A percentile compares a stretch with the other conserved stretches of the same genome.
These are phyloP conservation scores for Fusarium drepaniforme DNA, from an alignment of 2,329 filamentous ascomycete species.

Conservation along the genomic window DNA sequence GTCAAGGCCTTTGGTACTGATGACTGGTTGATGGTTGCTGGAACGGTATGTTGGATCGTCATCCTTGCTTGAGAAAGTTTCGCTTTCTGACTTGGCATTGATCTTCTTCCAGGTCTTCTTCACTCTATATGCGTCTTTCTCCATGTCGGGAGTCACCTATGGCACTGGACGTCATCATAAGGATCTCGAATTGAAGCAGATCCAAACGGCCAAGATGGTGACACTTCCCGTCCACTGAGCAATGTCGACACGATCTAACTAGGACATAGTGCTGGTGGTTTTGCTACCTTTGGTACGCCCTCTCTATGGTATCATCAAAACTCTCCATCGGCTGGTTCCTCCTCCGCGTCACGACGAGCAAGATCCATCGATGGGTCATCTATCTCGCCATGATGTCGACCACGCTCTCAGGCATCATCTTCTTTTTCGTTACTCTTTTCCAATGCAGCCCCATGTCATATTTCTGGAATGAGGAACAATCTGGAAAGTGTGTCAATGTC, in stretches of 20 bases:
- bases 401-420: constrained; percentile 43
- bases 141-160: constrained; percentile 45
- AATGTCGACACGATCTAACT: background rate
- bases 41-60: constrained; percentile 40
- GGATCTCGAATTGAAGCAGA: constrained; percentile 42
- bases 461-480: constrained; percentile 45
- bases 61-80: background rate
- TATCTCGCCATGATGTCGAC: constrained; percentile 46
- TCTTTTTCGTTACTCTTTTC: constrained; percentile 48
- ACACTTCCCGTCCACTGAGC: background rate
- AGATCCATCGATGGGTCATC: constrained; percentile 39
- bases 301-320: constrained; percentile 47
- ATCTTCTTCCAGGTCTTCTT: constrained; percentile 43
- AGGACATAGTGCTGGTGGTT: constrained; percentile 43
- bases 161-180: constrained; percentile 52
- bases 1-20: constrained; percentile 51
- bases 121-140: constrained; percentile 26
- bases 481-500: constrained; percentile 44
- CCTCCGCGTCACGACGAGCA: constrained; percentile 45
- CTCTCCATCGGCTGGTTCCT: constrained; percentile 52
- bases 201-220: constrained; percentile 49
- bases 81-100: constrained; percentile 44
- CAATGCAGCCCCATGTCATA: constrained; percentile 45
- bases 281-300: constrained; percentile 44
- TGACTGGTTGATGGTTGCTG: constrained; percentile 52